These are phyloP conservation scores for Multifurca ochricompacta DNA, from an alignment of 768 basidiomycete species.

Conservation along the genomic window DNA sequence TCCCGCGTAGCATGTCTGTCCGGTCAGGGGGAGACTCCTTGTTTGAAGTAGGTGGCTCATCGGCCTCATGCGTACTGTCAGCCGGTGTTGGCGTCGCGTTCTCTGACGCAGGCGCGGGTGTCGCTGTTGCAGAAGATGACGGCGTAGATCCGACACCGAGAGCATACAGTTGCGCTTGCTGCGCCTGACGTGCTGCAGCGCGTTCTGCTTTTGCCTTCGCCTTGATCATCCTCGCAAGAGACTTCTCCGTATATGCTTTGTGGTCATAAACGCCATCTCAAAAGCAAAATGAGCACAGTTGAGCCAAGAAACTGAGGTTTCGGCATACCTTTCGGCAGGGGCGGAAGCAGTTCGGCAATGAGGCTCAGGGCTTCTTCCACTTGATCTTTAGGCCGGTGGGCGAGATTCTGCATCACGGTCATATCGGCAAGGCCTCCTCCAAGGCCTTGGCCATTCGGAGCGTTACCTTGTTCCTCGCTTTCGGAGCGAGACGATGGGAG, in stretches of 20 bases:
- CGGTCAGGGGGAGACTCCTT: constrained; percentile 44
- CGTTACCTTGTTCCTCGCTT: constrained; percentile 53
- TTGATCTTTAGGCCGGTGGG: constrained; percentile 94
- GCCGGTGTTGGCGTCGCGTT: constrained; percentile 29
- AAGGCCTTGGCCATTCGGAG: constrained; percentile 62
- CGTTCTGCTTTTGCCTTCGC: constrained; percentile 79
- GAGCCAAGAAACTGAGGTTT: neutral
- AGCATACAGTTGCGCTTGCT: constrained; percentile 10
- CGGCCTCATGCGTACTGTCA: constrained; percentile 23
- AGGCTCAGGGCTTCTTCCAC: constrained; percentile 90
- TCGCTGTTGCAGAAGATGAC: constrained; percentile 15
- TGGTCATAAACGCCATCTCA: constrained; percentile 94
- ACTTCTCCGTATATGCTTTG: constrained; percentile 83
- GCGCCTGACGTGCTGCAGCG: constrained; percentile 55
- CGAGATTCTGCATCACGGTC: constrained; percentile 96
- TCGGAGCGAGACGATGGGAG: constrained; percentile 58
- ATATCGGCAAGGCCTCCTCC: constrained; percentile 90
- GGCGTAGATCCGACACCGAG: constrained; percentile 4
- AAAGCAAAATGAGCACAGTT: neutral
- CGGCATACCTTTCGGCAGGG: constrained; percentile 75
- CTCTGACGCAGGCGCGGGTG: constrained; percentile 28
- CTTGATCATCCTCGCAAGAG: constrained; percentile 65
- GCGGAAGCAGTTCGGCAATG: constrained; percentile 87
- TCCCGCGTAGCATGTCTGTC: constrained; percentile 66
- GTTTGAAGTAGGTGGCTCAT: constrained; percentile 9